These are phyloP conservation scores for Stephanodiscus triporus DNA, from an alignment of 108 stramenopile genomes.

Conservation along the genomic window DNA sequence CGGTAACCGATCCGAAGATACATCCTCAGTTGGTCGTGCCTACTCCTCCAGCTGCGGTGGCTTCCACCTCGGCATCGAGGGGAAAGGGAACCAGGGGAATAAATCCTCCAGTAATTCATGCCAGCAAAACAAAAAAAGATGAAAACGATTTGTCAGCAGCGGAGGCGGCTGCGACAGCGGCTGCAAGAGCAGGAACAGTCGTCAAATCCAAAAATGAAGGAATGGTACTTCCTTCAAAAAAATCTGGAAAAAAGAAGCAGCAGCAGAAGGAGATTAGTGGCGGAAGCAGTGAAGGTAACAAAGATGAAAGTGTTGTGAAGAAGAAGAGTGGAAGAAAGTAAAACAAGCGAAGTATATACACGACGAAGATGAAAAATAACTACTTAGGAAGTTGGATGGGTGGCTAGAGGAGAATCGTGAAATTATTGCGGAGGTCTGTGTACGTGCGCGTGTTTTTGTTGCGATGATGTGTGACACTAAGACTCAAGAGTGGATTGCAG, in stretches of 20 bases:
- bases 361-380: no score
- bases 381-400: background rate
- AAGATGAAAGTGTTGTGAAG: constrained; percentile 4
- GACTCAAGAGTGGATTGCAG: no score
- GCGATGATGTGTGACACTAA: no score
- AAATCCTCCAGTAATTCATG: no score
- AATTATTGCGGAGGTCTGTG: no score
- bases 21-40: no score
- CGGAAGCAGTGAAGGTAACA: constrained; percentile 2
- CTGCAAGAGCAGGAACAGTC: background rate
- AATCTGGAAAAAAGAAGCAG: background rate
- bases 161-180: background rate
- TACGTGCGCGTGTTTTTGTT: no score
- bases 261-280: background rate
- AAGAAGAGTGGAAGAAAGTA: constrained; percentile 6
- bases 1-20: background rate
- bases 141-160: no score
- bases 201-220: constrained; percentile 11
- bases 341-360: background rate
- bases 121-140: no score
- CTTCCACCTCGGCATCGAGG: background rate
- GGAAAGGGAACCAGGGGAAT: background rate
- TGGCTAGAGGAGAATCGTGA: background rate
- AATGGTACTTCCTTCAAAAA: background rate
- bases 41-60: background rate